Percentiles rank a stretch among this genome's conserved stretches.
These are phyloP conservation scores for Zygosaccharomyces pseudobailii DNA, from an alignment of 1,139 yeast species.

Conservation along the genomic window DNA sequence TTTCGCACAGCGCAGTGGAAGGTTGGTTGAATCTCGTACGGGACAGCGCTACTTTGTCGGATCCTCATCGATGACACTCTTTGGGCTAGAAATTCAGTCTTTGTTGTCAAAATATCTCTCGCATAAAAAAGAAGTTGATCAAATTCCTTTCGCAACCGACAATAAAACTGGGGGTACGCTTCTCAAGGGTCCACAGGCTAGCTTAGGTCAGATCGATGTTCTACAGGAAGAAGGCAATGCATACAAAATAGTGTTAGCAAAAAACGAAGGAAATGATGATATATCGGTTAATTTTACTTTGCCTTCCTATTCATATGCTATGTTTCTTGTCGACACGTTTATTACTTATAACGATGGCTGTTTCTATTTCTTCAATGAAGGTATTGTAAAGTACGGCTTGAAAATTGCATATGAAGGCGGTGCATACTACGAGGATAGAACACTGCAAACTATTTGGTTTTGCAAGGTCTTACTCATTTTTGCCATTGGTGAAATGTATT, in stretches of 20 bases:
- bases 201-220: conserved; percentile 30
- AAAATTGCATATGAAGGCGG: conserved; percentile 52
- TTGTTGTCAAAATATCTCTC: conserved; percentile 33
- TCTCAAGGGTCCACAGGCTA: conserved; percentile 6
- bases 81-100: conserved; percentile 70
- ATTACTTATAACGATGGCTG: conserved; percentile 80
- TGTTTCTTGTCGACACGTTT: conserved; percentile 69
- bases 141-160: not conserved
- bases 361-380: conserved; percentile 81
- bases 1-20: conserved; percentile 62
- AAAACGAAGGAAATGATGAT: conserved; percentile 64
- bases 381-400: conserved; percentile 61
- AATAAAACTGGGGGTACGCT: not conserved
- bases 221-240: conserved; percentile 73
- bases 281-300: conserved; percentile 61
- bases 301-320: conserved; percentile 75
- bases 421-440: conserved; percentile 44
- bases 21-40: conserved; percentile 65
- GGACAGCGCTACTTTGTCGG: conserved; percentile 75
- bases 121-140: conserved; percentile 8
- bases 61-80: conserved; percentile 74
- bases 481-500: conserved; percentile 82
- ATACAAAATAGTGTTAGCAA: conserved; percentile 61
- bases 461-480: conserved; percentile 70
- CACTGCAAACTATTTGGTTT: conserved; percentile 73